Base-by-base conservation (phyloP, 2,329 filamentous ascomycete genomes). In the Talaromyces sp. region DNA sequence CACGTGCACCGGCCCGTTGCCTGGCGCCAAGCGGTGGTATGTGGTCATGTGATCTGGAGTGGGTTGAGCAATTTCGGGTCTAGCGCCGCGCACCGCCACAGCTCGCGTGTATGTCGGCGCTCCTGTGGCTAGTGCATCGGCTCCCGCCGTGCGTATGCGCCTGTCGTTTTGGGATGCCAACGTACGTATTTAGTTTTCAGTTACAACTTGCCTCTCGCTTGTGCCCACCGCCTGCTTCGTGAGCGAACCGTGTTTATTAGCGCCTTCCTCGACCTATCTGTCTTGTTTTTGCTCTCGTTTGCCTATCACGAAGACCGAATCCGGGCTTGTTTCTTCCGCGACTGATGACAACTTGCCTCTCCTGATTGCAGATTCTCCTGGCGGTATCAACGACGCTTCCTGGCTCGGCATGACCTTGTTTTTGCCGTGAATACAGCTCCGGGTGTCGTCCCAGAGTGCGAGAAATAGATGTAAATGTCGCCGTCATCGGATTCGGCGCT, bases 381-480 rank as follows among this genome's bases (percentile, higher is more conserved):
- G 42, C 39, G 19, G 10, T 28, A 47, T 42, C 39, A 25, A 36
- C 39, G 39, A 42, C 27, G 17, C 19, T 27, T 39, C 36, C 51
- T 28, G 15, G 22, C 49, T 51, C 62, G 62, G 57, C 17, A 64
- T 64, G 62, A 32, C 58, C 56, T 55, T 60, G 51, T 19, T 39
- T 42, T 54, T 11, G 56, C 42, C 56, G 36, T 58, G 47, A 62
- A 55, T 57, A 57, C 42, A 60, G 57, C 62, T 64, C 57, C 60
- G 62, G 57, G 57, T 55, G 30, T 44, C 36, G 49, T 59, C 60
- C 59, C 62, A 55, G 59, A 62, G 76, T 73, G 80, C 82, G 80
- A 81, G 78, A 85, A 55, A 47, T 60, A 59, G 71, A 88, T 88
- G 85, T 60, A 62, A 72, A 88, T 88, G 85, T 87, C 84, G 77